Conservation (phyloP, 306 rosid genomes). For the Lathyrus aphaca region DNA sequence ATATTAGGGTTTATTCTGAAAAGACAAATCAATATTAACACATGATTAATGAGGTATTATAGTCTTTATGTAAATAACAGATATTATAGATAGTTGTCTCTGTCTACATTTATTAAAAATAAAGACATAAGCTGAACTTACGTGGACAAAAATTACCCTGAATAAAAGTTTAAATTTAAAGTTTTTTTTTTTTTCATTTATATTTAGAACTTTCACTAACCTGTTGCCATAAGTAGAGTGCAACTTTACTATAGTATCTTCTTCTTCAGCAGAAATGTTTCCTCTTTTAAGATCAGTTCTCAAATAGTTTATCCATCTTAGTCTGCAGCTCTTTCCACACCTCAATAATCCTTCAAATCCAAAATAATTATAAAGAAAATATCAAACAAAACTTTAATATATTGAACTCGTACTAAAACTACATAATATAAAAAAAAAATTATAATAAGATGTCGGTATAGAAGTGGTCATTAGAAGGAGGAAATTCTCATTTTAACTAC, state of each 20-base stretch:
- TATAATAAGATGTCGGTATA: too few relatives aligned
- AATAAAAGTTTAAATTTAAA: neutral
- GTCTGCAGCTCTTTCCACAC: slow-evolving; percentile 86
- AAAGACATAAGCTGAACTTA: neutral
- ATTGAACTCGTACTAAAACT: too few relatives aligned
- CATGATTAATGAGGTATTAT: neutral
- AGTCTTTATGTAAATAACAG: neutral
- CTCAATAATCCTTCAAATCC: slow-evolving; percentile 58
- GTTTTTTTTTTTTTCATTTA: neutral
- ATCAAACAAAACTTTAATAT: too few relatives aligned
- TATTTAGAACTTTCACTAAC: slow-evolving; percentile 38
- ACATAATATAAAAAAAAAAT: too few relatives aligned
- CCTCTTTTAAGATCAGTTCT: slow-evolving; percentile 85
- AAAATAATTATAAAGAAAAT: neutral
- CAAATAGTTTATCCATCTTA: slow-evolving; percentile 91
- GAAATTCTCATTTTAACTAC: too few relatives aligned
- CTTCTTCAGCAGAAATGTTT: slow-evolving; percentile 73
- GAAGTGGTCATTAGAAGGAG: too few relatives aligned
- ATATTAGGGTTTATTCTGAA: too few relatives aligned
- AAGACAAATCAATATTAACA: neutral
- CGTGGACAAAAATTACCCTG: neutral
- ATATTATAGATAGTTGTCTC: slow-evolving; percentile 18
- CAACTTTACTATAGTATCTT: slow-evolving; percentile 68
- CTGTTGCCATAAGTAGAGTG: slow-evolving; percentile 77
- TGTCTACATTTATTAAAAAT: slow-evolving; percentile 15